Evolutionary conservation across 108 stramenopile genomes (phyloP), one percentile per base, ranked within the genome.

Genomic region (Schizochytrium sp.): DNA sequence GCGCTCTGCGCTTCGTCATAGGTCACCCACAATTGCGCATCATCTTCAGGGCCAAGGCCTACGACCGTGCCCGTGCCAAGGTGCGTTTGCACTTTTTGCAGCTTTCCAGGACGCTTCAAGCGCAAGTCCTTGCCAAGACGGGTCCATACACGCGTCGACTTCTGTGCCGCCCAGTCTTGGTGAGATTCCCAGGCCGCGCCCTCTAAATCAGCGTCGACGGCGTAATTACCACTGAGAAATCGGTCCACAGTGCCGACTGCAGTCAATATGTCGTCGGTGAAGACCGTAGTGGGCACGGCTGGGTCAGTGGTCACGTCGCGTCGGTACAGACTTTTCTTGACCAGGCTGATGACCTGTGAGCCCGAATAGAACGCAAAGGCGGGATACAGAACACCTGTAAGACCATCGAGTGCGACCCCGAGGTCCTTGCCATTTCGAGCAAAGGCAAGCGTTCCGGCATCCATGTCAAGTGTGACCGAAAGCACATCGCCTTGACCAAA

Each of bases 401-500:
- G 71, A 6, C 57, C 57, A 14, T 88, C 60, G 58, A 90, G 63
- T 5, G 90, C 90, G 14, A 90, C 88, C 58, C 93, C 92, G 58
- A 94, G 90, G 55, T 94, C 93, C 45, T 93, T 91, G 34, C 93
- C 94, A 90, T 94, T 93, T 58, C 92, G 92, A 21, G 89, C 71
- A 60, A 94, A 94, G n/a, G 88, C 58, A 57, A 94, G 51, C 5
- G 90, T 92, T 43, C 94, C 93, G 44, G 83, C 87, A 69, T 94
- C 93, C 92, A 93, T 92, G 91, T 94, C 93, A 19, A 94, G 90
- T 25, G 92, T 72, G 19, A 93, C 93, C 12, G 92, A 90, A 25
- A 94, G 60, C 28, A 76, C 90, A 25, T 94, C 93, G 51, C 93
- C 90, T 45, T 69, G 51, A 21, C 92, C 48, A 60, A 93, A 94